Evolutionary conservation across 2,329 filamentous ascomycete species (phyloP).

Genomic region (Apiospora koreana): DNA sequence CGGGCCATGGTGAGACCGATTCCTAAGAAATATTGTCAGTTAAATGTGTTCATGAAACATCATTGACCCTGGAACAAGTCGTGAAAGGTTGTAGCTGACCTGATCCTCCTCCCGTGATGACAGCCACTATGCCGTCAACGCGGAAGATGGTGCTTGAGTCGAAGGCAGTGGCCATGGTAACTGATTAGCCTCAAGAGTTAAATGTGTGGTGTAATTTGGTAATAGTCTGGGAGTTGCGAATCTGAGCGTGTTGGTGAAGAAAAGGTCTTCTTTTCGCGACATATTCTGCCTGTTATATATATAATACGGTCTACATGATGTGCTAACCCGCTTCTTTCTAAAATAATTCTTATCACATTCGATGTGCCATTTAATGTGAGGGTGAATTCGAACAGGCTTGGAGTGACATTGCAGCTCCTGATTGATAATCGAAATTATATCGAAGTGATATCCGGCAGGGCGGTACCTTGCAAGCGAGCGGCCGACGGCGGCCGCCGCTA

Average conservation of each 20-base stretch:
- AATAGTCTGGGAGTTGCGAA: no score
- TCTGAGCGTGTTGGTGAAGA: no score
- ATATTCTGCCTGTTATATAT: no score
- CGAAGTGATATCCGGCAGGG: not conserved
- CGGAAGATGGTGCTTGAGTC: constrained; percentile 7
- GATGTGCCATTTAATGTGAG: no score
- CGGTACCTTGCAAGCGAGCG: not conserved
- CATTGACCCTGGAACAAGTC: no score
- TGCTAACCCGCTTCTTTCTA: no score
- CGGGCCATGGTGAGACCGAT: constrained; percentile 62
- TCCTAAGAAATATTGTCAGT: constrained; percentile 36
- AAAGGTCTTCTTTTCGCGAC: not conserved
- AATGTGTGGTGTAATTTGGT: no score
- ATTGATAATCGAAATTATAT: no score
- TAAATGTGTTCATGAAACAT: no score
- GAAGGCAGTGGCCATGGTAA: constrained; percentile 4
- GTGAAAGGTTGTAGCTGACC: constrained; percentile 8
- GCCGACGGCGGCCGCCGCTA: not conserved
- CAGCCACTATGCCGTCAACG: constrained; percentile 3
- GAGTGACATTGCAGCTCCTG: not conserved
- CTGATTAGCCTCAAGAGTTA: not conserved
- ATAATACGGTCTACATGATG: no score
- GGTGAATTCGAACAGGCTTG: not conserved
- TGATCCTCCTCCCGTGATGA: constrained; percentile 4
- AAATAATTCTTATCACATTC: no score